Base-by-base conservation (phyloP, 371 early-diverging fungal genomes). In the Dichotomocladium elegans region DNA sequence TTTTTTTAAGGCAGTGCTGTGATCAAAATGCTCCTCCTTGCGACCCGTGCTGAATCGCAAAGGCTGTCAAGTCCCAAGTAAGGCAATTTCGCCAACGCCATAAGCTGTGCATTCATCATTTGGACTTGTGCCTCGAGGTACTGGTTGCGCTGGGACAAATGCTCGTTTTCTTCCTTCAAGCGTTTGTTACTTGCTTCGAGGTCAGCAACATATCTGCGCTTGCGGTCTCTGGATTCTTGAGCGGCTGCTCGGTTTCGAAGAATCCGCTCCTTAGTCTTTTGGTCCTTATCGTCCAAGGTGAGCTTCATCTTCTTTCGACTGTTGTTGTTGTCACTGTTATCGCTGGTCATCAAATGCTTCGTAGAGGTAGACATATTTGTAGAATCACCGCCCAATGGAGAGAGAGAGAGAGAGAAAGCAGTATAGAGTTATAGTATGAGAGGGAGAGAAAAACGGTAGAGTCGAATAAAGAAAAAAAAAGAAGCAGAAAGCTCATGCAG, bases 211-310 rank as follows among this genome's bases (percentile, higher is more conserved):
- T 90, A 89, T 54, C 83, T 79, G 41, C 89, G 84, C 68, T 92
- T 92, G 73, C 89, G 92, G 67, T 94, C 93, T 31, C 94, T 85
- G 34, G 90, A 91, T 40, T 87, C 81, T 70, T 92, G 93, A 22
- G 94, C 94, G 11, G 94, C 94, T 19, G 89, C 86, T n/a, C 94
- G 83, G 72, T 94, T 94, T 35, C 92, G 84, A 55, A 93, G 62
- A n/a, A 90, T 85, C 51, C 60, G 67, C 64, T 76, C 77, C 60
- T 65, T 77, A 11, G 74, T 67, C 54, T 74, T 77, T 62, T 73
- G 70, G 43, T 73, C 74, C 60, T 72, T 74, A 34, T 71, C 68
- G 26, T 71, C 70, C 55, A 71, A 47, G 31, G 74, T 63, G 8
- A 70, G 47, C 41, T 63, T 60, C 17, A 67, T 47, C 43, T 72